phyloP scores from a whole-genome alignment of 257 asterid species.

The Solanum chmielewskii region DNA sequence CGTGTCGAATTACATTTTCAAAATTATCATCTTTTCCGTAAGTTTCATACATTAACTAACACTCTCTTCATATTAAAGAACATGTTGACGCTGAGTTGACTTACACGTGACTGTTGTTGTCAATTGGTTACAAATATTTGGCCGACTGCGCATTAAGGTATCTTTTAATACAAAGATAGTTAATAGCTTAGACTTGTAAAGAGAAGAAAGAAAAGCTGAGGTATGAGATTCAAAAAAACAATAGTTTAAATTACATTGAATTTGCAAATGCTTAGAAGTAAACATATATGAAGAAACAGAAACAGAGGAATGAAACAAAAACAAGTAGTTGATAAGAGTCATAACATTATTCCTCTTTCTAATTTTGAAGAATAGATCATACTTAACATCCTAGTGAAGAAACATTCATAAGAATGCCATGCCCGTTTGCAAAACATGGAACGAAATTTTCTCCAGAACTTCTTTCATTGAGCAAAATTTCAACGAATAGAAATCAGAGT shows the following conservation, averaged over 20 bases:
- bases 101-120: no score
- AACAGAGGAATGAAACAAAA: not conserved
- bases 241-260: not conserved
- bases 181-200: not conserved
- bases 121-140: not conserved
- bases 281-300: no score
- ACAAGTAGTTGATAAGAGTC: not conserved
- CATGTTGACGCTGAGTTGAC: not conserved
- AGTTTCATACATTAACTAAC: no score
- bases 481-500: not conserved
- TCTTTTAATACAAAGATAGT: not conserved
- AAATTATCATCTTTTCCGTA: no score
- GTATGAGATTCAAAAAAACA: not conserved
- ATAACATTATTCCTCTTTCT: not conserved
- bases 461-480: not conserved
- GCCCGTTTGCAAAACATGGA: slow-evolving; percentile 4
- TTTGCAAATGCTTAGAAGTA: no score
- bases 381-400: not conserved
- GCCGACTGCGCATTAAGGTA: not conserved
- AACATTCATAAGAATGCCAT: not conserved
- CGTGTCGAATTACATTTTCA: no score
- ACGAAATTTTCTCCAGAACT: not conserved
- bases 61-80: not conserved
- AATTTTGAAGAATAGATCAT: not conserved
- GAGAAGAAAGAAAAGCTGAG: not conserved